Evolutionary conservation across 192 early-diverging fungal genomes (phyloP), one percentile per base, ranked within the genome.

Genomic region (Entomortierella lignicola): DNA sequence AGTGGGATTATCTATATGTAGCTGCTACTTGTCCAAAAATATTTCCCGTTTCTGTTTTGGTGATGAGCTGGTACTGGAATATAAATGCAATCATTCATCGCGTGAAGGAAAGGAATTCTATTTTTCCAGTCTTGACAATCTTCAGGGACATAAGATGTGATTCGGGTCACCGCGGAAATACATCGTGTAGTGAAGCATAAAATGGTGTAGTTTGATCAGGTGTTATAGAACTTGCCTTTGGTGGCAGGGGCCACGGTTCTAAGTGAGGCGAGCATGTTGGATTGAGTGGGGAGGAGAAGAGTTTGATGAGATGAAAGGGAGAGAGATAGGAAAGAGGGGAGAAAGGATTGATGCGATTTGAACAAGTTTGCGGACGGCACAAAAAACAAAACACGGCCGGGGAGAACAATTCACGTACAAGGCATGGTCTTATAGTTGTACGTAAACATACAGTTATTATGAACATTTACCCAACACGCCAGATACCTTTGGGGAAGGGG

Each of bases 221-320:
- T 13, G 11, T 5, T 30, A 10, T 8, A n/a, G 18, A 29, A 69
- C 67, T 79, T 79, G 75, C 67, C 68, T 79, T 79, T 70, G 39
- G 56, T 60, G 75, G 73, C 73, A 26, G 66, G 39, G 61, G 73
- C 66, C 73, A 58, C 57, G 63, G 39, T 70, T 64, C 66, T 64
- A 39, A 70, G 62, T 25, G 74, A 69, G 44, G 66, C 66, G 56
- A 64, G 60, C 66, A 77, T 69, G 44, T 34, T 66, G 21, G 39
- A 41, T 41, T 53, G 63, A 57, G 60, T 60, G 54, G 66, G 42
- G 74, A 61, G 42, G 74, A 65, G 54, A 59, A 44, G 65, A 57
- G 61, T 34, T 53, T 21, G 74, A 65, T 50, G 43, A 34, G 15
- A 21, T 21, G 44, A 68, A 41, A 59, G 29, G 20, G 29, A 60